Base-by-base conservation (phyloP, 140 eudicot genomes). In the Erigeron philadelphicus region DNA sequence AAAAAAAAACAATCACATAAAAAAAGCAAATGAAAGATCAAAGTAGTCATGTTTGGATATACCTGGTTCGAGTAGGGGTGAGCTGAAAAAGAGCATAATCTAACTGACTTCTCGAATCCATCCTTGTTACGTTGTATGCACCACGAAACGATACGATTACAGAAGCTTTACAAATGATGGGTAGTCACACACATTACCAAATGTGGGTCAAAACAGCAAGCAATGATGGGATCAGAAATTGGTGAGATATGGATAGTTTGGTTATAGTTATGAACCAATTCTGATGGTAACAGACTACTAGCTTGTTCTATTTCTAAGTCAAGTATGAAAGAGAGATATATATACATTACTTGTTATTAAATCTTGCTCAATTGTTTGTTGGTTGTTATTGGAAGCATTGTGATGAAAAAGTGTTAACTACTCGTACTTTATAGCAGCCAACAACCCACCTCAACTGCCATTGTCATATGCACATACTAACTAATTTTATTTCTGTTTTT, bases 51-150 rank as follows among this genome's bases (percentile, higher is more conserved):
- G 12, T 16, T 72, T 3, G 42, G 62, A 54, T 45, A 61, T 78
- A 86, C 96, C 97, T 91, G 44, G 97, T 91, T 82, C 97, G 81
- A 6, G 97, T 91, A 13, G 97, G 97, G 1, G 96, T 88, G 55
- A 91, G 82, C 61, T 86, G 97, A 83, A 91, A 88, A 72, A 88
- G 77, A 43, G 90, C 91, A 71, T 91, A 84, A 44, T 88, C 96
- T 25, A 91, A 79, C 50, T 61, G 83, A 48, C 81, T 76, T 57
- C 59, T 77, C 3, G 95, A 77, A 71, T 90, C 94, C 97, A 90
- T 90, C 66, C 25, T 70, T 56, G 38, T 31, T 31, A 31, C 5
- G 11, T 19, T 61, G 63, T 12, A 65, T 66, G 21, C 9, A 61
- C 80, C 50, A 60, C 57, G 41, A 50, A 6, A 44, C 52, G 71